A percentile compares a stretch with the other conserved stretches of the same genome.
Conservation (phyloP, 495 filamentous ascomycete species). For the Thozetella sp. region DNA sequence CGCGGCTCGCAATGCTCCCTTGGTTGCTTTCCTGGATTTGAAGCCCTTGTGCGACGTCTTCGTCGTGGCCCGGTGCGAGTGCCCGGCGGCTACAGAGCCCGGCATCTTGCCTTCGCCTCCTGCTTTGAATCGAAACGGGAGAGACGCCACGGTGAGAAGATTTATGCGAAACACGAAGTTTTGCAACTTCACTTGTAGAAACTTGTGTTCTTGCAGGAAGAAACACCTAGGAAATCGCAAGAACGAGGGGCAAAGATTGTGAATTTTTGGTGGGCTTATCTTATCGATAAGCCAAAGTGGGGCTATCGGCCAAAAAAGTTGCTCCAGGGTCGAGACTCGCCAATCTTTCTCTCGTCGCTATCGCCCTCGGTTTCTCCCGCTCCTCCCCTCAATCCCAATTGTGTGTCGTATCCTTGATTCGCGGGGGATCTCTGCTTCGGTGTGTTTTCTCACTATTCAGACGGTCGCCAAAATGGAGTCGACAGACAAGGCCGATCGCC, state of each 20-base stretch:
- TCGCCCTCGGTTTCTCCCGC: background rate
- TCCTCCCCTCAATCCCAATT: background rate
- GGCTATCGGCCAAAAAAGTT: constrained; percentile 3
- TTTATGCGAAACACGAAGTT: background rate
- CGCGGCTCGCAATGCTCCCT: constrained; percentile 77
- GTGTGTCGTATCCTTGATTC: too few relatives aligned
- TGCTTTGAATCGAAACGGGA: constrained; percentile 88
- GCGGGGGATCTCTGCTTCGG: too few relatives aligned
- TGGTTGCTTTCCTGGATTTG: constrained; percentile 89
- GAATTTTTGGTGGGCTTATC: constrained; percentile 17
- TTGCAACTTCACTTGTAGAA: background rate
- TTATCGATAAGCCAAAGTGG: constrained; percentile 20
- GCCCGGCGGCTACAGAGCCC: constrained; percentile 52
- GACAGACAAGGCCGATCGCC: constrained; percentile 14
- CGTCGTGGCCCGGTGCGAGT: constrained; percentile 90
- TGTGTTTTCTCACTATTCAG: background rate
- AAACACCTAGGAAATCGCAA: constrained; percentile 3
- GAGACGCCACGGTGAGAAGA: constrained; percentile 57
- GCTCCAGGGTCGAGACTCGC: background rate
- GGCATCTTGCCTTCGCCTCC: constrained; percentile 70
- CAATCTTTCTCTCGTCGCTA: background rate
- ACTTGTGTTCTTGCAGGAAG: background rate
- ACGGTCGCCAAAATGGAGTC: constrained; percentile 20
- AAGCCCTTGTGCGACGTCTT: constrained; percentile 84
- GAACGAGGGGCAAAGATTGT: constrained; percentile 9